These are phyloP conservation scores for Salvia splendens DNA, from an alignment of 257 asterid genomes.

Conservation along the genomic window DNA sequence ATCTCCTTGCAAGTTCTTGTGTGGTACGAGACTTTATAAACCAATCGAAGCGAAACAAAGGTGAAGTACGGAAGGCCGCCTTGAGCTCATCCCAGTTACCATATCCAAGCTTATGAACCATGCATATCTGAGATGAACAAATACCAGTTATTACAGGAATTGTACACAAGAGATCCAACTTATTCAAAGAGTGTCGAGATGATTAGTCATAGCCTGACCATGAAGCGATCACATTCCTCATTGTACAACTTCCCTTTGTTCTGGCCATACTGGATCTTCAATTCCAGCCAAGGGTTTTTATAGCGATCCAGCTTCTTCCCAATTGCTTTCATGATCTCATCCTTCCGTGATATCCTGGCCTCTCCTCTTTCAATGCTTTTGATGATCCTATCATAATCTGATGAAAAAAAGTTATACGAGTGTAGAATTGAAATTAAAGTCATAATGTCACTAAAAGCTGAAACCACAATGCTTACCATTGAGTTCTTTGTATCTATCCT, in stretches of 20 bases:
- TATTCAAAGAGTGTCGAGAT: background rate
- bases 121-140: conserved; percentile 64
- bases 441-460: background rate
- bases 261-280: conserved; percentile 97
- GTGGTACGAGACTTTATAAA: conserved; percentile 97
- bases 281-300: conserved; percentile 95
- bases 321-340: conserved; percentile 97
- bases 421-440: background rate
- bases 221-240: conserved; percentile 99
- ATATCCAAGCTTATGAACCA: conserved; percentile 98
- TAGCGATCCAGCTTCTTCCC: conserved; percentile 96
- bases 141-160: conserved; percentile 2
- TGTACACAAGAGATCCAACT: background rate
- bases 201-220: conserved; percentile 52
- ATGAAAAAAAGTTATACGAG: conserved; percentile 23
- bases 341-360: conserved; percentile 92
- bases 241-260: conserved; percentile 97
- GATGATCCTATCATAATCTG: conserved; percentile 94
- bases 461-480: conserved; percentile 54
- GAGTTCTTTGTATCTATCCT: conserved; percentile 91
- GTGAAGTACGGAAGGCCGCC: conserved; percentile 95
- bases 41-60: conserved; percentile 97
- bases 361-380: conserved; percentile 98
- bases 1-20: conserved; percentile 98
- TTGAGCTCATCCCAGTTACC: conserved; percentile 99